A percentile compares a stretch with the other conserved stretches of the same genome.
phyloP scores from a whole-genome alignment of 208 protist genomes.

The Leishmania lainsoni region DNA sequence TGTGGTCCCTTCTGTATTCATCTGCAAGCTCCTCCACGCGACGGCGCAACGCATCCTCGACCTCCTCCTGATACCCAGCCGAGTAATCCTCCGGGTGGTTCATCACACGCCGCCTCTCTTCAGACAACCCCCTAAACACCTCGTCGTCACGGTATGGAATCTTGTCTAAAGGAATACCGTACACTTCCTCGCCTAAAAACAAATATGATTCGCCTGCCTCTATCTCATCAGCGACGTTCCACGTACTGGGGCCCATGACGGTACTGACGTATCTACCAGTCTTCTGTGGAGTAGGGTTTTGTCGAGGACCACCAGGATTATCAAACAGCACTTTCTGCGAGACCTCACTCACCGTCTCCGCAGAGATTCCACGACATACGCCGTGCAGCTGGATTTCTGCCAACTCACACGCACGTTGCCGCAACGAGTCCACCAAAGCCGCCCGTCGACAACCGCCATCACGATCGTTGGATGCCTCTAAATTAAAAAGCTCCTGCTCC shows the following conservation, averaged over 20 bases:
- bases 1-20: slow-evolving; percentile 18
- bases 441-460: slow-evolving; percentile 28
- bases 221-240: slow-evolving; percentile 43
- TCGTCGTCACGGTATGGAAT: slow-evolving; percentile 56
- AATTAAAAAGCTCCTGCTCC: slow-evolving; percentile 53
- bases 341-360: slow-evolving; percentile 34
- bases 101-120: slow-evolving; percentile 33
- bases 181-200: slow-evolving; percentile 61
- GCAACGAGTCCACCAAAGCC: slow-evolving; percentile 34
- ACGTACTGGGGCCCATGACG: slow-evolving; percentile 38
- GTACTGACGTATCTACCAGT: slow-evolving; percentile 32
- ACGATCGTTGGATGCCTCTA: slow-evolving; percentile 37
- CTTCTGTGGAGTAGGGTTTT: slow-evolving; percentile 12
- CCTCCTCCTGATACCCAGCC: slow-evolving; percentile 14
- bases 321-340: slow-evolving; percentile 26
- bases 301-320: slow-evolving; percentile 20
- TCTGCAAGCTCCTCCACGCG: slow-evolving; percentile 25
- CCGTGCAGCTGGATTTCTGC: slow-evolving; percentile 31
- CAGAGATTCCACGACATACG: slow-evolving; percentile 33
- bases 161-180: slow-evolving; percentile 46
- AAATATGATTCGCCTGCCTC: slow-evolving; percentile 49
- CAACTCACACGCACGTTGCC: slow-evolving; percentile 21
- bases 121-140: slow-evolving; percentile 53
- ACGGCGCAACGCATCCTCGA: slow-evolving; percentile 24
- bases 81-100: slow-evolving; percentile 18